phyloP scores from a whole-genome alignment of 768 basidiomycete species.

The Panellus pusillus region DNA sequence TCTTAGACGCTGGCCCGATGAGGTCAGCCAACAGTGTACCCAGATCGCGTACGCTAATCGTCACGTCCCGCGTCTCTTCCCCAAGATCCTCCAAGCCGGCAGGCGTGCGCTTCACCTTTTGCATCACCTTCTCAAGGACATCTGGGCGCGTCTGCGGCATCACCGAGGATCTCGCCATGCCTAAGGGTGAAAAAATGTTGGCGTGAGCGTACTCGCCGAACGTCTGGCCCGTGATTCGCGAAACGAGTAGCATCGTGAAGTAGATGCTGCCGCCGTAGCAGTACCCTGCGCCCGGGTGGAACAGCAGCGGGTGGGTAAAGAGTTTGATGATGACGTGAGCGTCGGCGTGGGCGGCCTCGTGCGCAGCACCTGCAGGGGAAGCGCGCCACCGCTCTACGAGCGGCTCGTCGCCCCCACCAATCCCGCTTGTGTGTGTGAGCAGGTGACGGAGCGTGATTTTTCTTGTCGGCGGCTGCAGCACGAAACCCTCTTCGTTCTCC shows the following conservation, averaged over 20 bases:
- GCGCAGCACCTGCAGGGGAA: constrained; percentile 2
- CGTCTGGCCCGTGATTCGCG: neutral
- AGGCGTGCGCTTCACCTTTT: constrained; percentile 6
- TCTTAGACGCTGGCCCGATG: constrained; percentile 5
- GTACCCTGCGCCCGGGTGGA: constrained; percentile 15
- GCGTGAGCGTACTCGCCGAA: neutral
- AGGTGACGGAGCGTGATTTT: constrained; percentile 20
- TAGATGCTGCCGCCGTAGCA: constrained; percentile 16
- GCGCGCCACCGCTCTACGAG: constrained; percentile 7
- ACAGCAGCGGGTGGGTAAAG: constrained; percentile 7
- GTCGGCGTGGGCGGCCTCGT: neutral
- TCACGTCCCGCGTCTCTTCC: neutral
- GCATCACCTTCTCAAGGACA: neutral
- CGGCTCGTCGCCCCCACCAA: constrained; percentile 5
- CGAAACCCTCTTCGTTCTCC: neutral
- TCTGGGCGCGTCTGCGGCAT: neutral
- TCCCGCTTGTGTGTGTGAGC: constrained; percentile 17
- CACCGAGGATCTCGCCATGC: neutral
- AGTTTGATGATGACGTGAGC: neutral
- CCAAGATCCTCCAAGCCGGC: constrained; percentile 2
- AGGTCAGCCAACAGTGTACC: constrained; percentile 11
- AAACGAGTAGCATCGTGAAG: constrained; percentile 5
- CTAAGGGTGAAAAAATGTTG: constrained; percentile 8
- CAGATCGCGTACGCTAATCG: constrained; percentile 5
- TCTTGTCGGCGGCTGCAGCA: neutral